Evolutionary conservation across 1,139 yeast genomes (phyloP).

Genomic region (Meyerozyma carpophila): DNA sequence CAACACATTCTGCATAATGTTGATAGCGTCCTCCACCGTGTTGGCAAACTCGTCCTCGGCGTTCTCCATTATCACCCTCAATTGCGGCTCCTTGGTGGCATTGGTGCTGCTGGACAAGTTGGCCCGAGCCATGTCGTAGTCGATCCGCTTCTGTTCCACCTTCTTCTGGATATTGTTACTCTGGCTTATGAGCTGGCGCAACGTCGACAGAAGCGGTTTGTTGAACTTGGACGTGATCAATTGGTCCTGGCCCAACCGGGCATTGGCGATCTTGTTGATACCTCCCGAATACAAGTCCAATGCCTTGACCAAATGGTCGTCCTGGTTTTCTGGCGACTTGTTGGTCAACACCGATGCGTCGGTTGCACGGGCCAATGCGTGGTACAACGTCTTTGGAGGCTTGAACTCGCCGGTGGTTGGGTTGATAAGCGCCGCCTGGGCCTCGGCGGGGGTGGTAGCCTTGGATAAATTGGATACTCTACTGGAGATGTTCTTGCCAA

Average conservation of each 20-base stretch:
- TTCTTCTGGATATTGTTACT: constrained; percentile 68
- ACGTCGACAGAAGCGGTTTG: constrained; percentile 57
- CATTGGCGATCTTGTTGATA: constrained; percentile 68
- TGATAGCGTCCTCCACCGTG: constrained; percentile 84
- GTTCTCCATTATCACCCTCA: constrained; percentile 74
- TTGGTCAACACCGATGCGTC: constrained; percentile 46
- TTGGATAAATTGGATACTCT: constrained; percentile 66
- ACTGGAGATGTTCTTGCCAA: constrained; percentile 61
- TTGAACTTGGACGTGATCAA: constrained; percentile 68
- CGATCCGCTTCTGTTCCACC: constrained; percentile 75
- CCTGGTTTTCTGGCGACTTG: constrained; percentile 30
- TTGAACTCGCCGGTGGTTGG: constrained; percentile 49
- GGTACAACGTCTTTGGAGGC: constrained; percentile 81
- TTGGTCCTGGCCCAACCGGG: constrained; percentile 79
- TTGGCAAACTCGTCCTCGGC: constrained; percentile 90
- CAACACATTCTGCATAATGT: constrained; percentile 77
- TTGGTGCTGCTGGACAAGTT: constrained; percentile 58
- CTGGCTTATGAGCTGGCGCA: constrained; percentile 58
- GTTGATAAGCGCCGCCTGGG: constrained; percentile 65
- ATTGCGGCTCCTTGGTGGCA: constrained; percentile 71
- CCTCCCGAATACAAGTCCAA: constrained; percentile 41
- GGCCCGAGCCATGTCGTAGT: constrained; percentile 75
- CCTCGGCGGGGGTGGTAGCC: constrained; percentile 78
- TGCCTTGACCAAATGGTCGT: constrained; percentile 37
- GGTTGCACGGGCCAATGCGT: constrained; percentile 78